Percentiles rank a stretch among this genome's conserved stretches.
Evolutionary conservation across 257 asterid genomes (phyloP).

Genomic region (Salvia miltiorrhiza): DNA sequence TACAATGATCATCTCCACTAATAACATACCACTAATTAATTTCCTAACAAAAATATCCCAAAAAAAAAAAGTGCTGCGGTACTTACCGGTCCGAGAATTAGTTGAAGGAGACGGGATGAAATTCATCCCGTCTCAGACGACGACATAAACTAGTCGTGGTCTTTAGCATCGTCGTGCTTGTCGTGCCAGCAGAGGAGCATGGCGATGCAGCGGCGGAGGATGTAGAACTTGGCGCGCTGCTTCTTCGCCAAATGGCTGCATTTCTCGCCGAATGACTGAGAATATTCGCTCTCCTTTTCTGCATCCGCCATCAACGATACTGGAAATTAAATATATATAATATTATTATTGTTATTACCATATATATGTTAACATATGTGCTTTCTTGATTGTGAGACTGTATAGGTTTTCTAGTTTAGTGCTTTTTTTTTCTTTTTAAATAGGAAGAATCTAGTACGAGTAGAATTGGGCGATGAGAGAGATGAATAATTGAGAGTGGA

Average conservation of each 20-base stretch:
- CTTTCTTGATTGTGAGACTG: too few species aligned
- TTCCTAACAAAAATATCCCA: background rate
- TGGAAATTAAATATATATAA: too few species aligned
- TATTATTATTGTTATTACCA: background rate
- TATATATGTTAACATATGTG: background rate
- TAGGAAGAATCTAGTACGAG: background rate
- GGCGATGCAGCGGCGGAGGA: conserved; percentile 69
- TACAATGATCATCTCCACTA: background rate
- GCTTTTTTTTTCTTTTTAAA: background rate
- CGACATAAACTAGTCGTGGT: too few species aligned
- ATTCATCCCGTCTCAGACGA: too few species aligned
- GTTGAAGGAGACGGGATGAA: background rate
- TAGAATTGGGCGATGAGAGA: too few species aligned
- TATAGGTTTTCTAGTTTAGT: background rate
- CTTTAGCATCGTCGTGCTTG: conserved; percentile 36
- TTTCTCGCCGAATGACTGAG: conserved; percentile 39
- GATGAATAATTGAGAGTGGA: conserved; percentile 11
- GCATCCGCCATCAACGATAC: conserved; percentile 18
- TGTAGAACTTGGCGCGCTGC: conserved; percentile 69
- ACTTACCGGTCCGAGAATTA: background rate
- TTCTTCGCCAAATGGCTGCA: conserved; percentile 59
- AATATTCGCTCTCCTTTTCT: background rate
- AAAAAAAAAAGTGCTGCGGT: background rate
- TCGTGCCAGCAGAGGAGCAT: conserved; percentile 84
- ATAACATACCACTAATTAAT: background rate